phyloP scores from a whole-genome alignment of 2,329 filamentous ascomycete genomes.

The Lasiodiplodia theobromae region DNA sequence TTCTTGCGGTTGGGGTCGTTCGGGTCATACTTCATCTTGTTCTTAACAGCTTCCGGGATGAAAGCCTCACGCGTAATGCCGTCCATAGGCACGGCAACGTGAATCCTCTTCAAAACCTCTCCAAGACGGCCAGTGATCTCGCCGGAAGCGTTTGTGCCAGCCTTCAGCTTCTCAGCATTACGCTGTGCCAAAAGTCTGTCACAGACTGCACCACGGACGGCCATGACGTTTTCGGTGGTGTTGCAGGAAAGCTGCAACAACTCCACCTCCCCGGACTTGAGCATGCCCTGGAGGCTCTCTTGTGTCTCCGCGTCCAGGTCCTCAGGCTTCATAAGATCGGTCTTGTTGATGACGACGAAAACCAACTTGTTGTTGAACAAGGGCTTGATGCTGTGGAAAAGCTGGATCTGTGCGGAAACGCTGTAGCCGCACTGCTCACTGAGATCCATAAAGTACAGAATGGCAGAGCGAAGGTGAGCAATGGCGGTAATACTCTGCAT shows the following conservation, averaged over 20 bases:
- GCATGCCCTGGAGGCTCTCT: slow-evolving; percentile 76
- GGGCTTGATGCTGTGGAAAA: slow-evolving; percentile 96
- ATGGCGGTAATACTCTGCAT: slow-evolving; percentile 99
- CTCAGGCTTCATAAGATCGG: slow-evolving; percentile 86
- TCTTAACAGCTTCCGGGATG: slow-evolving; percentile 85
- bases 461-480: slow-evolving; percentile 92
- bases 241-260: slow-evolving; percentile 93
- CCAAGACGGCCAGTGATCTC: slow-evolving; percentile 82
- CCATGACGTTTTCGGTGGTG: slow-evolving; percentile 90
- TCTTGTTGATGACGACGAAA: slow-evolving; percentile 98
- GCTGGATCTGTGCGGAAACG: slow-evolving; percentile 87
- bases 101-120: slow-evolving; percentile 91
- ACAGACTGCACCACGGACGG: slow-evolving; percentile 93
- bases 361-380: slow-evolving; percentile 97
- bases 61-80: slow-evolving; percentile 80
- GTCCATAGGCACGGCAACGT: slow-evolving; percentile 92
- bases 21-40: slow-evolving; percentile 87
- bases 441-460: slow-evolving; percentile 98
- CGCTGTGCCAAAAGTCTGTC: slow-evolving; percentile 91
- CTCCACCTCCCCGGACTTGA: slow-evolving; percentile 90
- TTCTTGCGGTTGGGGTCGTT: slow-evolving; percentile 81
- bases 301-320: slow-evolving; percentile 83
- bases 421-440: slow-evolving; percentile 97
- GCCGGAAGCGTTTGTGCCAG: slow-evolving; percentile 77
- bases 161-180: slow-evolving; percentile 93